A percentile compares a stretch with the other conserved stretches of the same genome.
Evolutionary conservation across 202 grass and related monocot genomes (phyloP).

Genomic region (Carex sylvatica): DNA sequence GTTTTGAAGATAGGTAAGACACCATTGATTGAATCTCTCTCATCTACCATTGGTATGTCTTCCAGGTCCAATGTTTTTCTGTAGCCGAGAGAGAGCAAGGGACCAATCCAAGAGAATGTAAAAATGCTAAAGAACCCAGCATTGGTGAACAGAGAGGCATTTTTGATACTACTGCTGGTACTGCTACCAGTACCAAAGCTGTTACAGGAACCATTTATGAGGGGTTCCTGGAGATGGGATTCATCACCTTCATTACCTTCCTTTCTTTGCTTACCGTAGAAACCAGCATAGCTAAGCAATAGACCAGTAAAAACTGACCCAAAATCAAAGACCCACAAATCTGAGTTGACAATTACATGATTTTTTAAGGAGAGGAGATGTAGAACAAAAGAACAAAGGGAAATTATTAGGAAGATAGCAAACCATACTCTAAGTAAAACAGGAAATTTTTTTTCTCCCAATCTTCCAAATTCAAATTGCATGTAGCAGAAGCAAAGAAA

Average conservation of each 20-base stretch:
- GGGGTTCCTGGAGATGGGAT: slow-evolving; percentile 45
- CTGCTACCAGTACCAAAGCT: background rate
- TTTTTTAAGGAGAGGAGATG: slow-evolving; percentile 29
- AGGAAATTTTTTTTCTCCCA: slow-evolving; percentile 45
- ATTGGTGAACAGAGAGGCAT: slow-evolving; percentile 48
- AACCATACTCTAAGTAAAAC: slow-evolving; percentile 57
- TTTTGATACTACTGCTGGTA: background rate
- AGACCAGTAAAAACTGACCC: slow-evolving; percentile 25
- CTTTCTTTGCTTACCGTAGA: slow-evolving; percentile 29
- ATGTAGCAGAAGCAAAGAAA: slow-evolving; percentile 47
- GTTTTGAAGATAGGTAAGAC: slow-evolving; percentile 57
- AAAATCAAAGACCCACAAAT: slow-evolving; percentile 54
- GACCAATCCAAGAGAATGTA: slow-evolving; percentile 71
- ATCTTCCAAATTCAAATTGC: slow-evolving; percentile 31
- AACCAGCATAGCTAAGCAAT: slow-evolving; percentile 37
- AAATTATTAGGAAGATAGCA: slow-evolving; percentile 54
- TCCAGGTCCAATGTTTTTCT: slow-evolving; percentile 64
- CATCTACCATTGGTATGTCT: slow-evolving; percentile 64
- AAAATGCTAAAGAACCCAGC: slow-evolving; percentile 66
- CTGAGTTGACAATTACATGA: slow-evolving; percentile 17
- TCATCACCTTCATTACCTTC: background rate
- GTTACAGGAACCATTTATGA: slow-evolving; percentile 46
- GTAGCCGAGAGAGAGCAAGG: slow-evolving; percentile 54
- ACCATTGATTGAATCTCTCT: slow-evolving; percentile 40
- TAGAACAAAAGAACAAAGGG: slow-evolving; percentile 23